Base-by-base conservation (phyloP, 2,329 filamentous ascomycete species). In the Epichloe gansuensis region DNA sequence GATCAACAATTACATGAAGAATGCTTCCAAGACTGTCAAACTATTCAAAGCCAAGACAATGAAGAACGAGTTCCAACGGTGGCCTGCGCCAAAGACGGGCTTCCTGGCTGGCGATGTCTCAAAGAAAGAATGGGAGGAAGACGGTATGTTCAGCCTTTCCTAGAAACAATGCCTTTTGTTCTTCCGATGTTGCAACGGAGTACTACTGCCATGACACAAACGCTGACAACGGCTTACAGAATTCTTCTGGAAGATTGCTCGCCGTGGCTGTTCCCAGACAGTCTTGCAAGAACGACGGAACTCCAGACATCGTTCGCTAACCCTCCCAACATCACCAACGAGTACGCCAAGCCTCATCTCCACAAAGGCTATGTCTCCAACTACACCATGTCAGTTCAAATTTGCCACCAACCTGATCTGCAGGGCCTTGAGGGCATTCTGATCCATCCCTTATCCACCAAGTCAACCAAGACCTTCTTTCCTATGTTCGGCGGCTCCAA, bases 401-500 rank as follows among this genome's bases (percentile, higher is more conserved):
- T 85, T 38, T 86, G 83, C 64, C 82, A 83, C 54, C 80, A 86
- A 51, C 80, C 82, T 0, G 77, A 82, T 56, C 68, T 86, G 3
- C 75, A 82, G 53, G 74, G 76, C 43, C 72, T 83, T 2, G 79
- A 85, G 57, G 82, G 83, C 43, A 78, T 85, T 58, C 74, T 86
- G 46, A 82, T 84, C 60, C 73, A 77, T 47, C 79, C 81, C 0
- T 70, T 82, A 23, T 76, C 75, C 11, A 75, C 77, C 0, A 71
- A 75, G 2, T 72, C 79, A 2, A 82, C 79, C 41, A 75, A 75
- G 55, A 71, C 75, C 5, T 66, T 86, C 17, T 75, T 84, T 45
- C 83, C 83, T 21, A 72, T 87, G 62, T 86, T 87, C 57, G 78
- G 82, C 44, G 83, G 83, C 54, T 85, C 81, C 66, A 86, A 86